phyloP scores from a whole-genome alignment of 306 rosid species.

The Gillenia trifoliata region DNA sequence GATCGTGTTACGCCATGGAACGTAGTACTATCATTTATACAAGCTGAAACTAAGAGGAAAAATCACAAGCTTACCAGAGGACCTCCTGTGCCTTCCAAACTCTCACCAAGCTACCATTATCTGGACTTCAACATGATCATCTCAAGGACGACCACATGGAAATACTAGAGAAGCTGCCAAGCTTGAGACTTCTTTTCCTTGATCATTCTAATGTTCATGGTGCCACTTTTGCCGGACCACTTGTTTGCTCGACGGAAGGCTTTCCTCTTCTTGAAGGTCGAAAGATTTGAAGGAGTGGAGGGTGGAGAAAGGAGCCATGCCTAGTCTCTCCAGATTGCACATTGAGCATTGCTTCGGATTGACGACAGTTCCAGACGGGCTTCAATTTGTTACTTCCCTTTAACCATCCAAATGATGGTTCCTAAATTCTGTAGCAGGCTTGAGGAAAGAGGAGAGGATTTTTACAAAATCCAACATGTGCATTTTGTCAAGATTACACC shows the following conservation, averaged over 20 bases:
- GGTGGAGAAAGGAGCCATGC: conserved; percentile 31
- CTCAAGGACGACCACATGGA: conserved; percentile 35
- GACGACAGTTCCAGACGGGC: conserved; percentile 37
- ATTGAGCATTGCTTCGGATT: accelerated
- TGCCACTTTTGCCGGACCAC: accelerated
- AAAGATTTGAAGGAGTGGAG: conserved; percentile 34
- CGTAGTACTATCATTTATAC: not conserved
- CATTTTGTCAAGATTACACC: too few species aligned
- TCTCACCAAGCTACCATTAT: conserved; percentile 33
- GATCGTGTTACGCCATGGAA: accelerated
- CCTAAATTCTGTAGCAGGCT: too few species aligned
- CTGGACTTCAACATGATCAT: conserved; percentile 6
- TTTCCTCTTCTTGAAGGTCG: conserved; percentile 35
- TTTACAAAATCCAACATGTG: too few species aligned
- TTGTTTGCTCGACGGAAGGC: conserved; percentile 29
- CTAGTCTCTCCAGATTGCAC: conserved; percentile 10
- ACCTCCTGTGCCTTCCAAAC: conserved; percentile 11
- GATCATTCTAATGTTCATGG: accelerated
- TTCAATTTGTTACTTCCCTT: conserved; percentile 16
- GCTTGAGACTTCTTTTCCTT: conserved; percentile 30
- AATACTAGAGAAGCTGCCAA: conserved; percentile 36
- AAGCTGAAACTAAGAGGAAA: not conserved
- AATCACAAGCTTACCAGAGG: conserved; percentile 8
- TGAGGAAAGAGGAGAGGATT: too few species aligned
- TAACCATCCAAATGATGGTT: conserved; percentile 17